These are phyloP conservation scores for Microdochium paspali DNA, from an alignment of 2,329 filamentous ascomycete genomes.

Conservation along the genomic window DNA sequence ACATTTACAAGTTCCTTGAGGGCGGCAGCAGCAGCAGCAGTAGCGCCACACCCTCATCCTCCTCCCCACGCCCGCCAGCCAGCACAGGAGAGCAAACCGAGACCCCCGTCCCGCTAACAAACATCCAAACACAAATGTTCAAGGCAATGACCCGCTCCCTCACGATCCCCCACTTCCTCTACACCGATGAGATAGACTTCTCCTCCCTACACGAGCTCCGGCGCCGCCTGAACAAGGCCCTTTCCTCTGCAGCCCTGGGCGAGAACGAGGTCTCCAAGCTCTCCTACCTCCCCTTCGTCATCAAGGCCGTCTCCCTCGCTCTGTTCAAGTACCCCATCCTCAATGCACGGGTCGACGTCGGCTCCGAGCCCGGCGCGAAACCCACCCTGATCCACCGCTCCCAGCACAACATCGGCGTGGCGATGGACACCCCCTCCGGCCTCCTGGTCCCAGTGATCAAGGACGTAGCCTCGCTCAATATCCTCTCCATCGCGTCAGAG, in stretches of 20 bases:
- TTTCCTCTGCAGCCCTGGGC: conserved; percentile 38
- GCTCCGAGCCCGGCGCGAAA: conserved; percentile 28
- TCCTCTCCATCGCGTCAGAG: conserved; percentile 70
- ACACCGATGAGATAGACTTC: conserved; percentile 83
- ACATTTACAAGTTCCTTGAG: conserved; percentile 66
- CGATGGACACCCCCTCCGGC: conserved; percentile 85
- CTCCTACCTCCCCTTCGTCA: conserved; percentile 86
- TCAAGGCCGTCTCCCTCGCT: conserved; percentile 88
- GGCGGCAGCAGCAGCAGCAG: conserved; percentile 20
- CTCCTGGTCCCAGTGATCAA: conserved; percentile 88
- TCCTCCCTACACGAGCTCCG: conserved; percentile 65
- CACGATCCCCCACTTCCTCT: conserved; percentile 89
- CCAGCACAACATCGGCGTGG: conserved; percentile 90
- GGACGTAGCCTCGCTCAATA: conserved; percentile 67
- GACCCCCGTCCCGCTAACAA: conserved; percentile 59
- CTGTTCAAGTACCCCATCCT: conserved; percentile 75
- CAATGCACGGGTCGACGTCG: conserved; percentile 71
- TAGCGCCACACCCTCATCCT: conserved; percentile 9
- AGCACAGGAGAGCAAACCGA: conserved; percentile 51
- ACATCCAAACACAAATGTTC: conserved; percentile 89
- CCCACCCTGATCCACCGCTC: conserved; percentile 70
- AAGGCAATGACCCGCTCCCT: conserved; percentile 93
- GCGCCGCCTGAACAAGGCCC: conserved; percentile 60
- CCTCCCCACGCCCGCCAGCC: conserved; percentile 16
- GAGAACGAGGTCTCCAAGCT: conserved; percentile 49